Evolutionary conservation across 1,139 yeast species (phyloP).

Genomic region (Pneumocystis murina): DNA sequence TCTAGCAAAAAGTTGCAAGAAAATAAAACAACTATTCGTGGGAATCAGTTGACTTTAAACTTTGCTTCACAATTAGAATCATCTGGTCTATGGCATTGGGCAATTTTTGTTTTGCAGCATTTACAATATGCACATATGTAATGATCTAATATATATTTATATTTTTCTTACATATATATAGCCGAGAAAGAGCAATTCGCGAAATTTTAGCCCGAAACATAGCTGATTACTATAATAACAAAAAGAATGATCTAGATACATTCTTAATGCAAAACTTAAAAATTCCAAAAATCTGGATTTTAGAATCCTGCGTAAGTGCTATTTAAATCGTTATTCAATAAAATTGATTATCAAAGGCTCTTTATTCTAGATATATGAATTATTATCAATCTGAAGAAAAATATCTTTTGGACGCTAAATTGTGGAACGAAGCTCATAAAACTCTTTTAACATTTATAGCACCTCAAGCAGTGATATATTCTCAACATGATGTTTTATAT

Average conservation of each 20-base stretch:
- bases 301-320: conserved; percentile 10
- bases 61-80: conserved; percentile 42
- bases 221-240: conserved; percentile 18
- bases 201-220: conserved; percentile 33
- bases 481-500: conserved; percentile 27
- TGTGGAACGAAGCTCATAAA: conserved; percentile 50
- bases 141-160: conserved; percentile 13
- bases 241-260: conserved; percentile 9
- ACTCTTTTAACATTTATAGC: conserved; percentile 46
- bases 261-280: conserved; percentile 14
- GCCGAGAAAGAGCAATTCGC: conserved; percentile 25
- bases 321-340: not conserved
- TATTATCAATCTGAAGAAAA: conserved; percentile 47
- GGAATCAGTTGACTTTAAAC: conserved; percentile 34
- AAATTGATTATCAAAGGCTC: conserved; percentile 18
- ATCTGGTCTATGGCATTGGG: conserved; percentile 40
- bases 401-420: conserved; percentile 46
- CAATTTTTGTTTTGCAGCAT: conserved; percentile 47
- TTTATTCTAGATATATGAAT: conserved; percentile 28
- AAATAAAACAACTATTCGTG: conserved; percentile 17
- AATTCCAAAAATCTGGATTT: conserved; percentile 11
- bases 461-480: conserved; percentile 44
- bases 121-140: conserved; percentile 33
- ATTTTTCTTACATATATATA: not conserved
- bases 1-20: conserved; percentile 11